phyloP scores from a whole-genome alignment of 352 stramenopile species.

The Phytopythium litorale region DNA sequence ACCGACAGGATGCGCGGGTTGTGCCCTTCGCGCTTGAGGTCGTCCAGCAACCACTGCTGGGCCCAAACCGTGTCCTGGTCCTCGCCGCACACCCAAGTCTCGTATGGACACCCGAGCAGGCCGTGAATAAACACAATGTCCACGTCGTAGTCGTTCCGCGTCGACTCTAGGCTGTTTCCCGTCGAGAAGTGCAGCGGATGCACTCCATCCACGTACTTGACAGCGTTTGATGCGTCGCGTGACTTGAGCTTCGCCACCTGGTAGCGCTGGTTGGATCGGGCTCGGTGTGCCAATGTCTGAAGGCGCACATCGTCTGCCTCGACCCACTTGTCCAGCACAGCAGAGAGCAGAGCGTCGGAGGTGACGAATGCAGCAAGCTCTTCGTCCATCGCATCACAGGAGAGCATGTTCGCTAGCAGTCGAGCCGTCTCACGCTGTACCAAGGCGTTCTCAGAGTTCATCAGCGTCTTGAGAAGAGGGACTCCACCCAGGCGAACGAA shows the following conservation, averaged over 20 bases:
- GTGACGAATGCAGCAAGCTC: conserved; percentile 30
- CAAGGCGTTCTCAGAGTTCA: conserved; percentile 32
- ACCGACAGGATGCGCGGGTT: conserved; percentile 74
- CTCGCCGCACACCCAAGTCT: conserved; percentile 75
- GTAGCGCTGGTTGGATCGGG: conserved; percentile 50
- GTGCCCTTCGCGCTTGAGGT: conserved; percentile 49
- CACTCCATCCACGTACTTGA: conserved; percentile 69
- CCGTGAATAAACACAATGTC: conserved; percentile 85
- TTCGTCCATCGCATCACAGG: conserved; percentile 41
- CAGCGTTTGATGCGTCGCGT: conserved; percentile 13
- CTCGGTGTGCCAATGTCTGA: conserved; percentile 49
- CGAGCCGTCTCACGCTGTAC: conserved; percentile 60
- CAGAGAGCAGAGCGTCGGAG: conserved; percentile 32
- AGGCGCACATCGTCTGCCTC: conserved; percentile 40
- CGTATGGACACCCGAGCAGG: conserved; percentile 69
- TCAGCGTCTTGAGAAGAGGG: conserved; percentile 45
- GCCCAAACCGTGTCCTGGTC: conserved; percentile 60
- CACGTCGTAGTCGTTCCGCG: conserved; percentile 44
- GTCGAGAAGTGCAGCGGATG: conserved; percentile 61
- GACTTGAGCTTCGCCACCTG: conserved; percentile 22
- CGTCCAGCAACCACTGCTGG: conserved; percentile 59
- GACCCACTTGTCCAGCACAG: conserved; percentile 40
- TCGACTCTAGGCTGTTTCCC: conserved; percentile 8
- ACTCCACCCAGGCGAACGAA: conserved; percentile 49
- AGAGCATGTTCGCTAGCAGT: conserved; percentile 65